These are phyloP conservation scores for Bruguiera sexangula DNA, from an alignment of 345 rosid genomes.

Conservation along the genomic window DNA sequence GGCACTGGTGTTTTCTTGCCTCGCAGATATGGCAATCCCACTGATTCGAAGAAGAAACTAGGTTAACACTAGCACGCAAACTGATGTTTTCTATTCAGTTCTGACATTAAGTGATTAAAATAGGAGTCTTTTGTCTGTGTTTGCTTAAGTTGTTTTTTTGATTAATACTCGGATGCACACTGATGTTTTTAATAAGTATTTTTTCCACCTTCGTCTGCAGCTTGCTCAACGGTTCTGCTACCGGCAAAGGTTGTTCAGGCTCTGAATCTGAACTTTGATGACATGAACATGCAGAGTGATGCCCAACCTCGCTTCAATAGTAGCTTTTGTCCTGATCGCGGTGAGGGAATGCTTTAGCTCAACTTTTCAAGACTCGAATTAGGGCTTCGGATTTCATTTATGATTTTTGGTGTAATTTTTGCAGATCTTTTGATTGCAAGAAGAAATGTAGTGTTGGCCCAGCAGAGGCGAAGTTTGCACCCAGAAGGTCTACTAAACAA, in stretches of 20 bases:
- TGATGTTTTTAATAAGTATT: no score
- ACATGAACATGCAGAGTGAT: neutral
- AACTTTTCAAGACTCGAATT: no score
- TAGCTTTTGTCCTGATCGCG: conserved; percentile 28
- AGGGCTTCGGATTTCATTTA: no score
- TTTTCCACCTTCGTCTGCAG: neutral
- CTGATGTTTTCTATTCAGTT: no score
- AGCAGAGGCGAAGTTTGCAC: conserved; percentile 29
- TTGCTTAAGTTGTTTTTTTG: no score
- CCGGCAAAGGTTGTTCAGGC: conserved; percentile 28
- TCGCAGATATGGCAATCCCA: conserved; percentile 19
- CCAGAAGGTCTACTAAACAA: conserved; percentile 17
- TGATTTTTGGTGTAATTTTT: neutral
- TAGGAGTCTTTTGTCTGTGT: no score
- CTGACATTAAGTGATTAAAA: no score
- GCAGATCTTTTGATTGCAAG: conserved; percentile 43
- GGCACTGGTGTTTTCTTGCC: conserved; percentile 39
- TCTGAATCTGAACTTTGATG: conserved; percentile 16
- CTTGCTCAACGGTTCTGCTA: conserved; percentile 10
- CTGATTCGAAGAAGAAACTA: conserved; percentile 19
- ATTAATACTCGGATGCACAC: no score
- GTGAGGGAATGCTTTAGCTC: conserved; percentile 7
- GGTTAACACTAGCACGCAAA: neutral
- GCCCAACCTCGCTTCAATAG: conserved; percentile 27
- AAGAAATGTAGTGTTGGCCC: conserved; percentile 22